Conservation (phyloP, 768 basidiomycete genomes). For the Imleria badia region DNA sequence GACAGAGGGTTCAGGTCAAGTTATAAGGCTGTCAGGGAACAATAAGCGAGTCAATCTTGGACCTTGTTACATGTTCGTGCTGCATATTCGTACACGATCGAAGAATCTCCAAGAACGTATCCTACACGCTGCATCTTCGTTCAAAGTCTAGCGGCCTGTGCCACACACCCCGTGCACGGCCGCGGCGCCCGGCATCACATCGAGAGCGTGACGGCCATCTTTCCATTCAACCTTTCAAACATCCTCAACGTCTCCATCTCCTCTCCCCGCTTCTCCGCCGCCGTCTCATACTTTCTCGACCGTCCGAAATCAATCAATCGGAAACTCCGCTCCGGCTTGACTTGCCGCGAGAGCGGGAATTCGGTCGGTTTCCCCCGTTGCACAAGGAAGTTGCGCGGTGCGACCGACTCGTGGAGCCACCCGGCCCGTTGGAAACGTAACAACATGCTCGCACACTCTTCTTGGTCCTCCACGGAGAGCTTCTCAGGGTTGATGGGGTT, state of each 20-base stretch:
- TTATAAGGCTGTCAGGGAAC: background rate
- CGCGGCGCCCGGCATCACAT: too few relatives aligned
- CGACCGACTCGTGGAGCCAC: conserved; percentile 43
- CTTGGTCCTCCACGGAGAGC: conserved; percentile 37
- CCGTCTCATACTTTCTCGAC: conserved; percentile 7
- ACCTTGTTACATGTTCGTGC: too few relatives aligned
- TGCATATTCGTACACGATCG: too few relatives aligned
- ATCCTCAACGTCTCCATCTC: conserved; percentile 4
- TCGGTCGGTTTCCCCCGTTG: conserved; percentile 42
- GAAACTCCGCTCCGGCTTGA: conserved; percentile 32
- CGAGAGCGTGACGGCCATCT: conserved; percentile 7
- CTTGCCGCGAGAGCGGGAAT: conserved; percentile 11
- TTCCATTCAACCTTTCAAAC: background rate
- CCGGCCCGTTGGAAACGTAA: conserved; percentile 40
- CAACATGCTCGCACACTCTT: conserved; percentile 42
- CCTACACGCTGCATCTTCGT: too few relatives aligned
- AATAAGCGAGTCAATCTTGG: too few relatives aligned
- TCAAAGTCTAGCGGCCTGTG: too few relatives aligned
- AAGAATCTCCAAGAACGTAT: too few relatives aligned
- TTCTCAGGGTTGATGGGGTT: conserved; percentile 26
- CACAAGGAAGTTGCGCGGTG: conserved; percentile 42
- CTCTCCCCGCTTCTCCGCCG: background rate
- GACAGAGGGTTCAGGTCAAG: background rate
- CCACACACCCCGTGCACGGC: too few relatives aligned
- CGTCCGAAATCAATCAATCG: conserved; percentile 55